Conservation (phyloP, 2,329 filamentous ascomycete genomes). For the Fusarium buxicola region DNA sequence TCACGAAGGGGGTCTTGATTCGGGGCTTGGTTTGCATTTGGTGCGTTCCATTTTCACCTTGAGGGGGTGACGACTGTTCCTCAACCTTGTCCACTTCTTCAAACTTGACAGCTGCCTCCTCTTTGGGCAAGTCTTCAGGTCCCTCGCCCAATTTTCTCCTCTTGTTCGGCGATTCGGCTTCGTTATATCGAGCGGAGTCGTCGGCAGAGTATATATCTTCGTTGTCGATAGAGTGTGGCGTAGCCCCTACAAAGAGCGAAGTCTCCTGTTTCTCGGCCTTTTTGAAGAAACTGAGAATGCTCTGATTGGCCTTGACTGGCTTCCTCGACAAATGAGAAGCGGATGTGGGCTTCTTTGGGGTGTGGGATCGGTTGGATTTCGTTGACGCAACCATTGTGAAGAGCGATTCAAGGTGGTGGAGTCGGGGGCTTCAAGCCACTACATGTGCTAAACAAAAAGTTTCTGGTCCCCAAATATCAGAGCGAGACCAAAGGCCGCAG, state of each 20-base stretch:
- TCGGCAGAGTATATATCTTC: conserved; percentile 47
- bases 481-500: not conserved
- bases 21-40: conserved; percentile 39
- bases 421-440: not conserved
- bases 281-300: conserved; percentile 80
- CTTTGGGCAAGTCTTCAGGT: conserved; percentile 4
- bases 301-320: conserved; percentile 65
- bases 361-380: conserved; percentile 49
- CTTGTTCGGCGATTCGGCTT: conserved; percentile 50
- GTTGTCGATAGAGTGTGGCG: conserved; percentile 28
- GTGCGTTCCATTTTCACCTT: conserved; percentile 40
- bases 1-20: conserved; percentile 68
- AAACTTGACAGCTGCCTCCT: conserved; percentile 7
- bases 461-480: not conserved
- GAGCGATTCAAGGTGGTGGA: not conserved
- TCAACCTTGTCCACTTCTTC: conserved; percentile 39
- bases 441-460: not conserved
- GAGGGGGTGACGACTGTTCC: conserved; percentile 46
- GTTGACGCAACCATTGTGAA: conserved; percentile 51
- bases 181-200: conserved; percentile 48
- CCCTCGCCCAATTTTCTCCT: conserved; percentile 47
- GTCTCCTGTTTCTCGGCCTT: conserved; percentile 72
- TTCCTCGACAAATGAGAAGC: conserved; percentile 48
- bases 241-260: conserved; percentile 64
- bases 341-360: conserved; percentile 48